Evolutionary conservation across 495 filamentous ascomycete species (phyloP), one percentile per base, ranked within the genome.

Genomic region (Penicillium riverlandense): DNA sequence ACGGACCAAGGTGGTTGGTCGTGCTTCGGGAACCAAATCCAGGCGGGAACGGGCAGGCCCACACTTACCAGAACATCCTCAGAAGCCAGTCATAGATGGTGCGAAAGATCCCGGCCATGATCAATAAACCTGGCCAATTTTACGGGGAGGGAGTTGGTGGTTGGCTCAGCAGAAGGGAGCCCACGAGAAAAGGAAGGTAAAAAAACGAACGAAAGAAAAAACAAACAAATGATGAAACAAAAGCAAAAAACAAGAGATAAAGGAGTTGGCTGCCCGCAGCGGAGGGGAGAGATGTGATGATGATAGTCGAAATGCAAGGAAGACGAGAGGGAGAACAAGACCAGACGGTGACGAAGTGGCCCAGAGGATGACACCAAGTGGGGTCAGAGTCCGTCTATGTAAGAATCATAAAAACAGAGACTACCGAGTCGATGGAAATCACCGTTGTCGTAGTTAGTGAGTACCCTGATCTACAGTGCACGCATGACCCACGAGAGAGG

Each of bases 61-160:
- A 22, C 66, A 83, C 90, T 79, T 75, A 98, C 92, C 92, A 98
- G 71, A 98, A 97, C 53, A 95, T 83, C 75, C 90, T 83, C 69
- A 98, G 69, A 63, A 98, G 77, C 89, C 89, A 96, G 82, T 98
- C 91, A 79, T 96, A 98, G 66, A 98, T 85, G 70, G 78, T 78
- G 48, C 85, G 86, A 71, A 98, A 95, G 65, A 95, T 71, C 56
- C 86, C 85, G 45, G 87, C 84, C 86, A 90, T 94, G 69, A 44
- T 74, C 57, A 12, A 34, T 34, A 10, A 11, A 12, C 1, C 7
- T 7, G 32, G 32, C 10, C 32, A 7, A 34, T 34, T 34, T 11
- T 12, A 45, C 10, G 22, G 22, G 33, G 3, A 37, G 29, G 16
- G 16, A 29, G 37, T 28, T 35, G 36, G 22, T 16, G 12, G 38